Evolutionary conservation across 352 stramenopile genomes (phyloP).

Genomic region (Bremia lactucae): DNA sequence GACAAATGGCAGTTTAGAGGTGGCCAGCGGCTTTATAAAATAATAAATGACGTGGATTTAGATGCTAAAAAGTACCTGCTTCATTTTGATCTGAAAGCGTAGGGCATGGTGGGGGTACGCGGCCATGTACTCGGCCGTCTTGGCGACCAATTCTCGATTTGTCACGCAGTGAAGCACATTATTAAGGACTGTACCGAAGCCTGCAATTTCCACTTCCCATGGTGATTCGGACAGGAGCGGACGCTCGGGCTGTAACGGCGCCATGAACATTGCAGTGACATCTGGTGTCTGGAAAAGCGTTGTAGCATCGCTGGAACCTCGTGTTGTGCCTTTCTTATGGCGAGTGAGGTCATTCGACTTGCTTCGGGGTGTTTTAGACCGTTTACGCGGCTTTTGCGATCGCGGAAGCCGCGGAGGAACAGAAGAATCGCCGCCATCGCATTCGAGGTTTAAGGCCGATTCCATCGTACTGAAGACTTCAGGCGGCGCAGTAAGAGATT

Average conservation of each 20-base stretch:
- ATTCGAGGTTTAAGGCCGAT: constrained; percentile 1
- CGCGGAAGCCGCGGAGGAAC: constrained; percentile 5
- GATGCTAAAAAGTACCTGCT: constrained; percentile 50
- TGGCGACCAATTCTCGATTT: constrained; percentile 57
- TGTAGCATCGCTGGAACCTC: constrained; percentile 5
- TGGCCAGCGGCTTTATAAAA: constrained; percentile 12
- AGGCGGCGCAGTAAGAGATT: background rate
- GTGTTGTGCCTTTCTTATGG: constrained; percentile 10
- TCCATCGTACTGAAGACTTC: background rate
- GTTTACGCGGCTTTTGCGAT: constrained; percentile 6
- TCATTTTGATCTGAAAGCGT: constrained; percentile 83
- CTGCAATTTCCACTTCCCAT: constrained; percentile 64
- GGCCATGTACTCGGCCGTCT: constrained; percentile 67
- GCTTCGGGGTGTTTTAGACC: constrained; percentile 1
- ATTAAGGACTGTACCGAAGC: constrained; percentile 61
- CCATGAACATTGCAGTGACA: background rate
- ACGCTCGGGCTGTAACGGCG: constrained; percentile 6
- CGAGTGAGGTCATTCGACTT: constrained; percentile 6
- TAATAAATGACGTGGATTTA: constrained; percentile 12
- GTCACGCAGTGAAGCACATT: constrained; percentile 61
- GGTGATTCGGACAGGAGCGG: constrained; percentile 51
- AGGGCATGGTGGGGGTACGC: constrained; percentile 58
- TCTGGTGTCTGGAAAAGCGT: constrained; percentile 6
- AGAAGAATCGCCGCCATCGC: constrained; percentile 3
- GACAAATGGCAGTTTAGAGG: constrained; percentile 8